Base-by-base conservation (phyloP, 2,329 filamentous ascomycete species). In the Trichoderma sp. region DNA sequence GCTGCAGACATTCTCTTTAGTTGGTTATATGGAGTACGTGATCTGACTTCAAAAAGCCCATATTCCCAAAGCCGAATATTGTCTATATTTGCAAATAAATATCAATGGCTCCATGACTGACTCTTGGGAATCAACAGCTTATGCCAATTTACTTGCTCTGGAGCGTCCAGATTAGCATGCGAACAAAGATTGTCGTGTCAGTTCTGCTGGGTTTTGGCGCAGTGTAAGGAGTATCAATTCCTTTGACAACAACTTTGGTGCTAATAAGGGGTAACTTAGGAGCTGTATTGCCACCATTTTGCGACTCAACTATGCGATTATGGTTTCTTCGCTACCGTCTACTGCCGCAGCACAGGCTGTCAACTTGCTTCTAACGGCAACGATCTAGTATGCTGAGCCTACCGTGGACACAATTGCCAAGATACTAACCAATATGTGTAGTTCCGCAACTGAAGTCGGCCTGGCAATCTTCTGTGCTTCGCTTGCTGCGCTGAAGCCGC, bases 211-310 rank as follows among this genome's bases (percentile, higher is more conserved):
- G 62, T 8, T 65, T 65, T 12, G 62, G 62, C n/a, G 62, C 62
- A 6, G 62, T 65, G 62, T 65, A 53, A 24, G 62, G 24, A 18
- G 26, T 1, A 47, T 30, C 14, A 15, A 63, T 12, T 3, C 5
- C 9, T 28, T 7, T 47, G 2, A 6, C 21, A 47, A 30, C 6
- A 4, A 8, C 26, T 11, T 34, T 11, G 7, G n/a, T 7, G 18
- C 62, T 65, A 53, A 65, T 18, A 51, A n/a, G 30, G n/a, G 57
- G 18, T 32, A 26, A 53, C 7, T 18, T 14, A 65, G 62, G 62
- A 65, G 62, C 62, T 65, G 62, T n/a, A 65, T 65, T 34, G 62
- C 62, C 26, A 65, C 62, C 2, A 65, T 65, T 26, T 26, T 65
- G 24, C 62, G 62, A 65, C 62, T 65, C 7, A 65, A 65, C 26